phyloP scores from a whole-genome alignment of 2,329 filamentous ascomycete species.

The Alternaria triticina region DNA sequence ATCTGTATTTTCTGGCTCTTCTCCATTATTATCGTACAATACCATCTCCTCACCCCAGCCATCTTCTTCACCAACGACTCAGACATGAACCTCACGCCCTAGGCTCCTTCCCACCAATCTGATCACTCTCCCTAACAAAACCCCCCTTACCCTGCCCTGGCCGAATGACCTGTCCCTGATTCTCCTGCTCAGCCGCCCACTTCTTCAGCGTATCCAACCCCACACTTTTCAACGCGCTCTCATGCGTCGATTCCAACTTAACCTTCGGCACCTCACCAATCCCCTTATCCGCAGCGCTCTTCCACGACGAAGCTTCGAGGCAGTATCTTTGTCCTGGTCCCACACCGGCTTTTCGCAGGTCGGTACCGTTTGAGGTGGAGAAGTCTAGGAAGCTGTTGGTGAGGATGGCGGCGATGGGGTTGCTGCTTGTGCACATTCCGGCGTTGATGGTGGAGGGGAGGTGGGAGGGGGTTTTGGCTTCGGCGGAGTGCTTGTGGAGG shows the following conservation, averaged over 20 bases:
- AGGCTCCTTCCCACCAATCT: slow-evolving; percentile 37
- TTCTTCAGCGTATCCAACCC: slow-evolving; percentile 55
- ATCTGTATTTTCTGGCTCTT: not conserved
- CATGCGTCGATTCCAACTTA: slow-evolving; percentile 59
- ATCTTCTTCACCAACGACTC: not conserved
- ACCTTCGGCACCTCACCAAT: slow-evolving; percentile 48
- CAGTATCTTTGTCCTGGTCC: slow-evolving; percentile 65
- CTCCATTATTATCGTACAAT: not conserved
- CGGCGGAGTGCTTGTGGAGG: slow-evolving; percentile 30
- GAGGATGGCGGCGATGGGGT: slow-evolving; percentile 60
- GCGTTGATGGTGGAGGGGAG: slow-evolving; percentile 13
- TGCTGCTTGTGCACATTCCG: slow-evolving; percentile 25
- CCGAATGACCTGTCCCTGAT: slow-evolving; percentile 10
- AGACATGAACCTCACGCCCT: slow-evolving; percentile 13
- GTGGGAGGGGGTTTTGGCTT: not conserved
- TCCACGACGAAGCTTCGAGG: slow-evolving; percentile 63
- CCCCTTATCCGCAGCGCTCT: slow-evolving; percentile 47
- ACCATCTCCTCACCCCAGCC: not conserved
- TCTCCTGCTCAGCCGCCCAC: slow-evolving; percentile 52
- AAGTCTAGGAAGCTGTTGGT: slow-evolving; percentile 67
- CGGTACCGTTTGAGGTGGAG: slow-evolving; percentile 62
- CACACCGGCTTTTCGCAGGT: slow-evolving; percentile 61
- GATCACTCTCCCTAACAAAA: slow-evolving; percentile 22
- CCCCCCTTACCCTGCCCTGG: slow-evolving; percentile 10
- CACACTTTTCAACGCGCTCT: slow-evolving; percentile 56